These are phyloP conservation scores for Teratosphaeria destructans DNA, from an alignment of 2,329 filamentous ascomycete genomes.

Conservation along the genomic window DNA sequence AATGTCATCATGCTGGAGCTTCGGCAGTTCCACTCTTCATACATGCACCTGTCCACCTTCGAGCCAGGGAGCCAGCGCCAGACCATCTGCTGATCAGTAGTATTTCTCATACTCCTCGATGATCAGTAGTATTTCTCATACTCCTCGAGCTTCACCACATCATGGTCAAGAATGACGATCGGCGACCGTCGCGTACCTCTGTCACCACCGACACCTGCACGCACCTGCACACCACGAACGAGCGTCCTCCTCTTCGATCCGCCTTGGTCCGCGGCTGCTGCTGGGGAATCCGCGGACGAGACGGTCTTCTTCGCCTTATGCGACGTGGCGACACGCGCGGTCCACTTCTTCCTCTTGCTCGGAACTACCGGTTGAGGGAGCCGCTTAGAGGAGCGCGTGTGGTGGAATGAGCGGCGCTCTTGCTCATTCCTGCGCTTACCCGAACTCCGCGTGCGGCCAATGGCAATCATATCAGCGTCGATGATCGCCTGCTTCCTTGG, in stretches of 20 bases:
- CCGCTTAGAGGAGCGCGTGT: not conserved
- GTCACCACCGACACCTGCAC: not conserved
- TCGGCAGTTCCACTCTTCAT: not conserved
- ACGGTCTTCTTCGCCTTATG: conserved; percentile 4
- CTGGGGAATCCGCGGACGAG: not conserved
- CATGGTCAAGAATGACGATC: not conserved
- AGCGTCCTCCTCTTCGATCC: not conserved
- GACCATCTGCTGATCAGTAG: not conserved
- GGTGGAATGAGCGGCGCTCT: not conserved
- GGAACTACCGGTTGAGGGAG: not conserved
- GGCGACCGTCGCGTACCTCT: not conserved
- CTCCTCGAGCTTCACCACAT: not conserved
- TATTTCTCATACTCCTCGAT: not conserved
- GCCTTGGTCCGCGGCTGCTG: not conserved
- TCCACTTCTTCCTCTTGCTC: not conserved
- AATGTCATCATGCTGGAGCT: not conserved
- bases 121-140: not conserved
- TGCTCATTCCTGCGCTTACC: conserved; percentile 1
- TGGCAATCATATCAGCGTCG: not conserved
- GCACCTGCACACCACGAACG: not conserved
- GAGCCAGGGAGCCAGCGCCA: not conserved
- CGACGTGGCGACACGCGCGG: not conserved
- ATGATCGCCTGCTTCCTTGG: conserved; percentile 3
- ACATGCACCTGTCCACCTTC: not conserved
- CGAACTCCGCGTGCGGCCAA: not conserved